Evolutionary conservation across 805 yeast genomes (phyloP).

Genomic region (Yarrowia sp.): DNA sequence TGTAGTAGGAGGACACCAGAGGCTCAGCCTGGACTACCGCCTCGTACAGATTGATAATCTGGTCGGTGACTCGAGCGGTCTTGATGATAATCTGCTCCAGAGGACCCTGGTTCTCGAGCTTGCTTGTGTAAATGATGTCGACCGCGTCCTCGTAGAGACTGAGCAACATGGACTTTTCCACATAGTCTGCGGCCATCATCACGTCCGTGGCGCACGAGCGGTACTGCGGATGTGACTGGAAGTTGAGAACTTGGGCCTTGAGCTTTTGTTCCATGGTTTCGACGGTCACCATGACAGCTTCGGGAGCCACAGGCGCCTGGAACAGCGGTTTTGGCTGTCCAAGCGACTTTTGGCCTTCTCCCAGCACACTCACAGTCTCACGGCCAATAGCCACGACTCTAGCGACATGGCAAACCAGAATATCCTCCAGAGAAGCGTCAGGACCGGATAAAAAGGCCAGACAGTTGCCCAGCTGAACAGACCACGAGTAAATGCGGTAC

Average conservation of each 20-base stretch:
- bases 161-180: constrained; percentile 16
- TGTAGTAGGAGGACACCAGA: constrained; percentile 22
- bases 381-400: constrained; percentile 12
- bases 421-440: constrained; percentile 30
- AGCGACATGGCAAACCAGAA: constrained; percentile 23
- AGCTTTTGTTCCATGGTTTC: constrained; percentile 16
- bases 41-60: constrained; percentile 17
- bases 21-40: constrained; percentile 12
- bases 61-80: constrained; percentile 2
- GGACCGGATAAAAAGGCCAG: constrained; percentile 29
- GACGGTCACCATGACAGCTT: constrained; percentile 9
- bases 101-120: neutral
- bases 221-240: constrained; percentile 33
- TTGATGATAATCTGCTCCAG: constrained; percentile 4
- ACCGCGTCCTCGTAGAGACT: constrained; percentile 26
- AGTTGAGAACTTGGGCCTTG: constrained; percentile 9
- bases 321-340: constrained; percentile 29
- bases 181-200: constrained; percentile 29
- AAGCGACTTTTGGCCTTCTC: constrained; percentile 31
- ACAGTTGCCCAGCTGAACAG: constrained; percentile 36
- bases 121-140: neutral
- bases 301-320: constrained; percentile 19
- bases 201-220: constrained; percentile 14
- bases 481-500: constrained; percentile 36
- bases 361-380: neutral